Conservation (phyloP, 495 filamentous ascomycete genomes). For the Melanomma pulvis-pyrius region DNA sequence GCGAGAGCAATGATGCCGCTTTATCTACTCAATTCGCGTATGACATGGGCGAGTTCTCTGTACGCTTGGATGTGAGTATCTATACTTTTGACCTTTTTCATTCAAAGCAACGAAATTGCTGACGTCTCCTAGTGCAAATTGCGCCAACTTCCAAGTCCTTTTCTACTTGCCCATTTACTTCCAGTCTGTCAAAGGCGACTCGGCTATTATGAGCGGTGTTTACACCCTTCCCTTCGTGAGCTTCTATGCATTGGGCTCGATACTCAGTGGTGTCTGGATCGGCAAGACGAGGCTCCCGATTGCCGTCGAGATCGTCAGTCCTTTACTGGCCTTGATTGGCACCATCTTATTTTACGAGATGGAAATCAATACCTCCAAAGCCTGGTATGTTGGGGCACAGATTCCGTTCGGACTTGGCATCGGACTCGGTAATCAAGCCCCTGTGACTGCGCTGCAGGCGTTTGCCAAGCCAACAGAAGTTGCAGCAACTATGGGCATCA, state of each 20-base stretch:
- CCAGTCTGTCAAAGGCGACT: conserved; percentile 14
- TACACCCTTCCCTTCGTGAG: conserved; percentile 31
- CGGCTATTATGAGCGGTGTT: background rate
- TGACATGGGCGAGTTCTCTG: background rate
- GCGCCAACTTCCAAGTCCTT: background rate
- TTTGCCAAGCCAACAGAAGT: conserved; percentile 3
- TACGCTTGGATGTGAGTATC: conserved; percentile 12
- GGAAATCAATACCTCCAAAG: conserved; percentile 5
- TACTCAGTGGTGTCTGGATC: conserved; percentile 29
- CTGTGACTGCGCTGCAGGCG: conserved; percentile 6
- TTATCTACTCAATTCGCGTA: background rate
- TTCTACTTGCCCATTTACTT: conserved; percentile 26
- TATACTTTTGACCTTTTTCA: background rate
- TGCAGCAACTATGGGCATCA: conserved; percentile 5
- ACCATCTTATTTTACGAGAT: conserved; percentile 5
- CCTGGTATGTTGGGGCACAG: conserved; percentile 11
- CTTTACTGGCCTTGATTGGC: conserved; percentile 18
- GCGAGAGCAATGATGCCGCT: conserved; percentile 1
- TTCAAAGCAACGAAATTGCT: background rate
- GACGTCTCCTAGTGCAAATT: background rate
- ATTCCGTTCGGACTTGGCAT: conserved; percentile 7
- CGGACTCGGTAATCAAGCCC: conserved; percentile 6
- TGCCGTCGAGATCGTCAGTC: conserved; percentile 12
- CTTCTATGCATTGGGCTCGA: conserved; percentile 20
- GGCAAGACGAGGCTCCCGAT: conserved; percentile 28